phyloP scores from a whole-genome alignment of 306 rosid species.

The Neltuma alba region DNA sequence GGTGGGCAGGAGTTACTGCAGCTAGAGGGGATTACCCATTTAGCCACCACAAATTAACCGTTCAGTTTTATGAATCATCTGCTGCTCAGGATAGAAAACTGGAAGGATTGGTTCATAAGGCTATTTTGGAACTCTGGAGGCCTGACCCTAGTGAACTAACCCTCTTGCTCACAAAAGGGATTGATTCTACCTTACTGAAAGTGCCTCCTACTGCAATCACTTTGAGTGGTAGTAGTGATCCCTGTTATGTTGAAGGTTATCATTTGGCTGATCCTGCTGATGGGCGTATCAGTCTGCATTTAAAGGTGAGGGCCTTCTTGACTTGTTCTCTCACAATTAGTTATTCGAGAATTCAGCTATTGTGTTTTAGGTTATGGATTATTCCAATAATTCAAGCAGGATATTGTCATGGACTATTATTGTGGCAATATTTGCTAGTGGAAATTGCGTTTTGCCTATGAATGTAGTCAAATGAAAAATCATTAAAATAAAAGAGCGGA shows the following conservation, averaged over 20 bases:
- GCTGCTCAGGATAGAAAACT: constrained; percentile 98
- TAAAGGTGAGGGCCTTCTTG: constrained; percentile 66
- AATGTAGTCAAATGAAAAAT: constrained; percentile 10
- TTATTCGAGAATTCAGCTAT: constrained; percentile 1
- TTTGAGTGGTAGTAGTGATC: constrained; percentile 98
- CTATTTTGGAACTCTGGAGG: constrained; percentile 97
- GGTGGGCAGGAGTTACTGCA: constrained; percentile 94
- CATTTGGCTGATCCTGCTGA: constrained; percentile 94
- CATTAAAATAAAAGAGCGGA: too few species aligned
- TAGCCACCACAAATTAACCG: constrained; percentile 99
- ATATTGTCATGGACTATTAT: constrained; percentile 7
- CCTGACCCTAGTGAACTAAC: constrained; percentile 95
- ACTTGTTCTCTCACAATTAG: constrained; percentile 10
- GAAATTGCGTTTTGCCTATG: constrained; percentile 25
- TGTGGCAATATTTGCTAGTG: not conserved
- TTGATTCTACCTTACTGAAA: constrained; percentile 86
- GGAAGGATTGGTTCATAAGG: constrained; percentile 99
- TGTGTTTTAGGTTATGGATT: constrained; percentile 2
- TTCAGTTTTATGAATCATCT: constrained; percentile 94
- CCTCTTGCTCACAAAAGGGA: constrained; percentile 88
- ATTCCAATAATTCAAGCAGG: constrained; percentile 20
- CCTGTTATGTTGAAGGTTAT: constrained; percentile 96
- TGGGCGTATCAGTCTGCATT: constrained; percentile 89
- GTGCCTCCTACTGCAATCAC: constrained; percentile 96
- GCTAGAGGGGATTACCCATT: constrained; percentile 99